phyloP scores from a whole-genome alignment of 106 monocot species.

The Acorus calamus region DNA sequence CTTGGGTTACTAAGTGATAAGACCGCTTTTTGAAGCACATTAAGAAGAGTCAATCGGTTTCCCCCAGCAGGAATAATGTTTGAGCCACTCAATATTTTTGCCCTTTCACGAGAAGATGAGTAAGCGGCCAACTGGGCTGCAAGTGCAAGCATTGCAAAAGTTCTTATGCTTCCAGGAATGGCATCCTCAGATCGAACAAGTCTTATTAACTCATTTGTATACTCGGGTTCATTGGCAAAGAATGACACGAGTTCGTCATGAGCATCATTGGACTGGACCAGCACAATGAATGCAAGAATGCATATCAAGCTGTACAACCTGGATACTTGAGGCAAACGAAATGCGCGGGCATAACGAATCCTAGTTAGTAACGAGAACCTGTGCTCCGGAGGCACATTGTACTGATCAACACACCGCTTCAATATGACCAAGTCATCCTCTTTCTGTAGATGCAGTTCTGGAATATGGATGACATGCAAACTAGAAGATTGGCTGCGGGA shows the following conservation, averaged over 20 bases:
- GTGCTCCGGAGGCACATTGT: constrained; percentile 73
- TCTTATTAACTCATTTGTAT: constrained; percentile 83
- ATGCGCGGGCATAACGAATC: constrained; percentile 91
- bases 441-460: constrained; percentile 77
- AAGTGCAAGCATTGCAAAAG: constrained; percentile 85
- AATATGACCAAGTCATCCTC: constrained; percentile 81
- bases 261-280: constrained; percentile 96
- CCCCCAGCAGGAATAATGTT: constrained; percentile 93
- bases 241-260: constrained; percentile 89
- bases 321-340: constrained; percentile 50
- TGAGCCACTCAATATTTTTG: constrained; percentile 79
- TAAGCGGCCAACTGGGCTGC: constrained; percentile 94
- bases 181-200: constrained; percentile 85
- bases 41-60: constrained; percentile 84
- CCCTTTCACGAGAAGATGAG: constrained; percentile 92
- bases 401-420: constrained; percentile 76
- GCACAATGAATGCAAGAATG: constrained; percentile 83
- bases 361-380: constrained; percentile 90
- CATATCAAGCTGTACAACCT: constrained; percentile 79
- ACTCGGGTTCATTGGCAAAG: constrained; percentile 98
- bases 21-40: constrained; percentile 87
- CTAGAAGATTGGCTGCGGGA: constrained; percentile 27
- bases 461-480: constrained; percentile 64
- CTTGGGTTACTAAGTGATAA: constrained; percentile 56
- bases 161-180: constrained; percentile 67